These are phyloP conservation scores for Rhodomyrtus tomentosa DNA, from an alignment of 345 rosid species.

Conservation along the genomic window DNA sequence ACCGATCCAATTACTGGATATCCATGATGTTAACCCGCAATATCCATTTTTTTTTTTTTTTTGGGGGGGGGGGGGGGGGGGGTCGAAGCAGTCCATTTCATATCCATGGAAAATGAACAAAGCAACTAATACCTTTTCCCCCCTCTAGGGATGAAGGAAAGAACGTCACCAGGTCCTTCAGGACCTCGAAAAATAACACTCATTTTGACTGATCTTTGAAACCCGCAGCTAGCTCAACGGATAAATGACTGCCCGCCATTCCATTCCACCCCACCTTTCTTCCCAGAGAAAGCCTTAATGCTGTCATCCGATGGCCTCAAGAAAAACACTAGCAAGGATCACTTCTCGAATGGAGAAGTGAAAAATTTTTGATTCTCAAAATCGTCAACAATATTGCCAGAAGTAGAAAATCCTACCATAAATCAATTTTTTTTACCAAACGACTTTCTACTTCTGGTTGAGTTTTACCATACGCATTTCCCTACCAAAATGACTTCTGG, in stretches of 20 bases:
- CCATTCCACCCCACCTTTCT: neutral
- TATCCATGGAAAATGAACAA: neutral
- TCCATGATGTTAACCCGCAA: neutral
- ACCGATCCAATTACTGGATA: neutral
- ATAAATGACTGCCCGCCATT: neutral
- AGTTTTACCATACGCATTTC: too few relatives aligned
- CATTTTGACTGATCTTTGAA: neutral
- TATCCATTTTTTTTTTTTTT: too few relatives aligned
- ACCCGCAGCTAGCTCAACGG: neutral
- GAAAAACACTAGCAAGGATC: too few relatives aligned
- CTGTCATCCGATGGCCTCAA: neutral
- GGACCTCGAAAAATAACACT: neutral
- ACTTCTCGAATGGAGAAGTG: too few relatives aligned
- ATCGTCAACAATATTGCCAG: too few relatives aligned
- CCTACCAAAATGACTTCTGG: too few relatives aligned
- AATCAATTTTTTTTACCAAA: too few relatives aligned
- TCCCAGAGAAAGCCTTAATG: neutral
- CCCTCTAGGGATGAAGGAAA: neutral
- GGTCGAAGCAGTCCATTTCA: neutral
- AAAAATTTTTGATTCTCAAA: too few relatives aligned
- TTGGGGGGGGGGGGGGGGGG: too few relatives aligned
- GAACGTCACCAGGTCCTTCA: neutral
- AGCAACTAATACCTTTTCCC: neutral
- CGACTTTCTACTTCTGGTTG: too few relatives aligned
- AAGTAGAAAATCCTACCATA: too few relatives aligned